A percentile compares a stretch with the other conserved stretches of the same genome.
Evolutionary conservation across 225 moss, liverwort and hornwort species (phyloP).

Genomic region (Marchantia polymorpha): DNA sequence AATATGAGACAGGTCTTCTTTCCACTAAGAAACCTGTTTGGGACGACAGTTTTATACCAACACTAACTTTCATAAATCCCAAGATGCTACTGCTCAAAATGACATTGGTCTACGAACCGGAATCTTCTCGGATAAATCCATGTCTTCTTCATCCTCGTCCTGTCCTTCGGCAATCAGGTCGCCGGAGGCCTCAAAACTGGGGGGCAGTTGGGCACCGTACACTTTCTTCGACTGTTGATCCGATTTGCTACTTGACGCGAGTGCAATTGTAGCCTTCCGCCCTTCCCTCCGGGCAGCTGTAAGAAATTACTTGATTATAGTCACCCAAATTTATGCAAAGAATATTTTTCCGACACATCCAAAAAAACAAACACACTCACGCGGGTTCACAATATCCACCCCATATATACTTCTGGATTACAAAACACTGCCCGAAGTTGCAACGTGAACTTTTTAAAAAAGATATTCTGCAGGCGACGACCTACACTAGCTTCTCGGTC

Average conservation of each 20-base stretch:
- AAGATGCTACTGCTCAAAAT: background rate
- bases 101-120: conserved; percentile 11
- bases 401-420: too few relatives aligned
- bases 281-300: conserved; percentile 69
- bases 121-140: conserved; percentile 14
- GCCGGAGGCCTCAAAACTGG: conserved; percentile 22
- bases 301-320: background rate
- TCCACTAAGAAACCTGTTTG: background rate
- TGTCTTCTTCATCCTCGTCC: conserved; percentile 41
- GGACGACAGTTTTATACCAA: background rate
- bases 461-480: too few relatives aligned
- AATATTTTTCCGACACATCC: too few relatives aligned
- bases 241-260: conserved; percentile 34
- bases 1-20: too few relatives aligned
- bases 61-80: background rate
- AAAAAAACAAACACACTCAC: too few relatives aligned
- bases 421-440: too few relatives aligned
- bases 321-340: too few relatives aligned
- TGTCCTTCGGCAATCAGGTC: conserved; percentile 27
- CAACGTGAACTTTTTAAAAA: too few relatives aligned
- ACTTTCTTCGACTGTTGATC: conserved; percentile 9
- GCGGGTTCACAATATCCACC: too few relatives aligned
- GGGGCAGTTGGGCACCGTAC: conserved; percentile 27
- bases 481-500: too few relatives aligned
- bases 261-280: conserved; percentile 68